These are phyloP conservation scores for Pyrenophora tritici-repentis DNA, from an alignment of 2,329 filamentous ascomycete species.

Conservation along the genomic window DNA sequence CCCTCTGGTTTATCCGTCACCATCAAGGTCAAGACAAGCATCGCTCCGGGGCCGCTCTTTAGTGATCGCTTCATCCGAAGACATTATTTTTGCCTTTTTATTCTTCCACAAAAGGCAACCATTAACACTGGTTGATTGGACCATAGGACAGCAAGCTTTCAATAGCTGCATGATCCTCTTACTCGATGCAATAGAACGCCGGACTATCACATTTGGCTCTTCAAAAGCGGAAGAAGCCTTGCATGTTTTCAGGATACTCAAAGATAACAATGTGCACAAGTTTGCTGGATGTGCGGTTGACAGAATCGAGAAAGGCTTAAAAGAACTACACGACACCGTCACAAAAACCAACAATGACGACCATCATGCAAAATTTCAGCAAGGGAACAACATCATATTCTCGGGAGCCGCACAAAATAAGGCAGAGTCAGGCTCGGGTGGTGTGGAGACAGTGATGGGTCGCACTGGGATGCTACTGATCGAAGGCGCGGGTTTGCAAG, in stretches of 20 bases:
- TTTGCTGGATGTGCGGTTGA: conserved; percentile 53
- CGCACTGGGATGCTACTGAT: conserved; percentile 55
- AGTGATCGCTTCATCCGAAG: conserved; percentile 50
- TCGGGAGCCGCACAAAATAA: conserved; percentile 19
- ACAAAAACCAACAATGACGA: conserved; percentile 13
- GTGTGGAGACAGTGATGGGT: conserved; percentile 52
- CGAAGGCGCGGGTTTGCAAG: conserved; percentile 53
- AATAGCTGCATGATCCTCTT: conserved; percentile 57
- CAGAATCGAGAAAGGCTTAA: conserved; percentile 43
- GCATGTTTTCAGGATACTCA: conserved; percentile 50
- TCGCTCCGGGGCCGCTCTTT: conserved; percentile 46
- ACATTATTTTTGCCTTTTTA: conserved; percentile 52
- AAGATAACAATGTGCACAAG: conserved; percentile 51
- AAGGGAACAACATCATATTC: conserved; percentile 7
- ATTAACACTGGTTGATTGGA: conserved; percentile 55
- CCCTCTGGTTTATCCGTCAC: conserved; percentile 17
- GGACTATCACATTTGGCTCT: conserved; percentile 34
- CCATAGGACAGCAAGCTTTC: conserved; percentile 56
- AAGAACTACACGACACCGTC: conserved; percentile 23
- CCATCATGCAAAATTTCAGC: conserved; percentile 4
- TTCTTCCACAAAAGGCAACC: conserved; percentile 53
- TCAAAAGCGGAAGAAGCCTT: conserved; percentile 50
- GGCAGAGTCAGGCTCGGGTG: conserved; percentile 13
- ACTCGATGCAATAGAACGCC: conserved; percentile 52
- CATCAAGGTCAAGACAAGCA: conserved; percentile 19